These are phyloP conservation scores for Saccharomyces uvarum DNA, from an alignment of 1,139 yeast species.

Conservation along the genomic window DNA sequence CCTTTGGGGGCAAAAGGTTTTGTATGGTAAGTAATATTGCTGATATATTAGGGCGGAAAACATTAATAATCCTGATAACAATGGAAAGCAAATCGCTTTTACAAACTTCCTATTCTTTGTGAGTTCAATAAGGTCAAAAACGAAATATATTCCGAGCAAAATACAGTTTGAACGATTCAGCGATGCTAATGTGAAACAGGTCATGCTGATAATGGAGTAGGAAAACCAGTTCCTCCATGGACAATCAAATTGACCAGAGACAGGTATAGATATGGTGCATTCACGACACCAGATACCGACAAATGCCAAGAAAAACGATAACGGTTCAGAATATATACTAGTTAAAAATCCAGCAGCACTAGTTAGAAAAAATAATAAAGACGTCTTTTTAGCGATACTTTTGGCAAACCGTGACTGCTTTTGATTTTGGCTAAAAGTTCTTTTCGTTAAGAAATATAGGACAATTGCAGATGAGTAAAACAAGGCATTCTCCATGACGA, in stretches of 20 bases:
- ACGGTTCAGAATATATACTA: conserved; percentile 70
- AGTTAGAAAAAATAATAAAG: conserved; percentile 49
- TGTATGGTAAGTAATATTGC: conserved; percentile 47
- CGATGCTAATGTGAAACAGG: conserved; percentile 48
- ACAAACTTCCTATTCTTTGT: conserved; percentile 11
- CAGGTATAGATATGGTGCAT: conserved; percentile 18
- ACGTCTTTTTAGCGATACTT: conserved; percentile 24
- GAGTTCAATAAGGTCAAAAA: conserved; percentile 46
- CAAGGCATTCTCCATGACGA: conserved; percentile 43
- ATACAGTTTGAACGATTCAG: conserved; percentile 70
- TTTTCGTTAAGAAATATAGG: conserved; percentile 44
- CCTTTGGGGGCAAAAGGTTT: conserved; percentile 57
- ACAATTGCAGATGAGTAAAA: conserved; percentile 47
- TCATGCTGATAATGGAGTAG: conserved; percentile 46
- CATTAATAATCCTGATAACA: conserved; percentile 51
- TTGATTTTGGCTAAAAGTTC: conserved; percentile 29
- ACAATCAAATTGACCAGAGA: conserved; percentile 12
- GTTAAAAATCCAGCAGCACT: conserved; percentile 80
- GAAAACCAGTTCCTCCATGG: conserved; percentile 14
- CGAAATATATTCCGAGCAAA: conserved; percentile 59
- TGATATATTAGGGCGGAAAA: conserved; percentile 40
- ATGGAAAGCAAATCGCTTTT: conserved; percentile 28
- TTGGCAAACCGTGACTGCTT: conserved; percentile 5
- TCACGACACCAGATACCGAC: conserved; percentile 51
- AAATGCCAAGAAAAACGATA: conserved; percentile 59